Conservation (phyloP, 768 basidiomycete genomes). For the Inosperma sp. region DNA sequence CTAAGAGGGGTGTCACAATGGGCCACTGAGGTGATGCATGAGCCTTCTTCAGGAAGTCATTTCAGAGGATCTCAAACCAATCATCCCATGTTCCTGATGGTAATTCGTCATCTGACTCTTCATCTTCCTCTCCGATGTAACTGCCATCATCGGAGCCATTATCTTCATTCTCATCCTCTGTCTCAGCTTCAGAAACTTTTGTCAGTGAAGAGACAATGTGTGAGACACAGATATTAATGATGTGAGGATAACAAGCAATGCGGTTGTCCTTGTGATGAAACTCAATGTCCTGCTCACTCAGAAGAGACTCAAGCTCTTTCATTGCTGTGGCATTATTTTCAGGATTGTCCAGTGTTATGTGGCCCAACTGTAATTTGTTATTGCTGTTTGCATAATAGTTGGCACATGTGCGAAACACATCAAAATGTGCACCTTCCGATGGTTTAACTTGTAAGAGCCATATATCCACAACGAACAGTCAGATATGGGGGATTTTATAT, state of each 20-base stretch:
- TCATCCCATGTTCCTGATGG: no score
- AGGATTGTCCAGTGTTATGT: slow-evolving; percentile 21
- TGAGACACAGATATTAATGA: slow-evolving; percentile 24
- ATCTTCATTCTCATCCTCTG: background rate
- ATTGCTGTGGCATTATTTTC: slow-evolving; percentile 18
- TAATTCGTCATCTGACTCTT: background rate
- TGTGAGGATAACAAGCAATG: slow-evolving; percentile 24
- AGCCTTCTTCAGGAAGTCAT: background rate
- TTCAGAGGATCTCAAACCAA: no score
- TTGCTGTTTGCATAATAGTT: background rate
- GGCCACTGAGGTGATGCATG: no score
- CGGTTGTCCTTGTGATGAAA: slow-evolving; percentile 9
- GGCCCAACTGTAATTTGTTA: slow-evolving; percentile 12
- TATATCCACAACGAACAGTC: no score
- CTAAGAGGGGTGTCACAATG: no score
- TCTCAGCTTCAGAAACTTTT: slow-evolving; percentile 11
- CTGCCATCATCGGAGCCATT: background rate
- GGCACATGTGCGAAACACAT: no score
- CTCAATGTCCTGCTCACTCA: slow-evolving; percentile 1
- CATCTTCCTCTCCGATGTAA: slow-evolving; percentile 12
- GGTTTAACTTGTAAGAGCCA: no score
- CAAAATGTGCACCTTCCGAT: no score
- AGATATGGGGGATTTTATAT: no score
- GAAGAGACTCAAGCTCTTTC: slow-evolving; percentile 7
- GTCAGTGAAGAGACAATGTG: slow-evolving; percentile 17